Evolutionary conservation across 2,329 filamentous ascomycete species (phyloP).

Genomic region (Fusarium illudens): DNA sequence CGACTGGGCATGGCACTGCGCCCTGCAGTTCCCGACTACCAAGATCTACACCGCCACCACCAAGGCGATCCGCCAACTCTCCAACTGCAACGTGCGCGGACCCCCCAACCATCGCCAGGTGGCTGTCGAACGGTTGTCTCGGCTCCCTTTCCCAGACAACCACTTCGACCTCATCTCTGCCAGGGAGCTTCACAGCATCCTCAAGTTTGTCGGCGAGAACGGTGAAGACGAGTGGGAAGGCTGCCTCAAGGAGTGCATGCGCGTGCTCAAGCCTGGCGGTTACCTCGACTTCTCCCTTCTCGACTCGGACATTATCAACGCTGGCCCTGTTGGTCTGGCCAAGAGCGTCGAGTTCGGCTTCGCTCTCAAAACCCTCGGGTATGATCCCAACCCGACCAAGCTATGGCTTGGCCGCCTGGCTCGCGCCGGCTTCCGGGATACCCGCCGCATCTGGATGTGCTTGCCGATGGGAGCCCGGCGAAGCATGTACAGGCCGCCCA

Average conservation of each 20-base stretch:
- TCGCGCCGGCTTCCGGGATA: slow-evolving; percentile 78
- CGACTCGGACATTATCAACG: slow-evolving; percentile 88
- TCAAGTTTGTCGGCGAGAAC: slow-evolving; percentile 76
- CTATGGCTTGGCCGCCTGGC: slow-evolving; percentile 78
- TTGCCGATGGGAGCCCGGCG: slow-evolving; percentile 76
- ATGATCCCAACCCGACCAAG: slow-evolving; percentile 86
- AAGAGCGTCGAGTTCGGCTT: slow-evolving; percentile 93
- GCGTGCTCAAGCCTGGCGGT: slow-evolving; percentile 90
- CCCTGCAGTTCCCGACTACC: slow-evolving; percentile 82
- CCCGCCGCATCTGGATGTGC: slow-evolving; percentile 88
- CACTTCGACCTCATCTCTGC: slow-evolving; percentile 94
- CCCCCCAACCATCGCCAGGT: slow-evolving; percentile 89
- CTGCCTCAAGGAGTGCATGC: slow-evolving; percentile 85
- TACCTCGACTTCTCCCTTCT: slow-evolving; percentile 91
- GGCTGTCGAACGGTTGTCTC: slow-evolving; percentile 77
- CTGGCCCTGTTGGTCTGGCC: slow-evolving; percentile 79
- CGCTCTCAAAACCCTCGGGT: slow-evolving; percentile 86
- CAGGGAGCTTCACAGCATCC: slow-evolving; percentile 82
- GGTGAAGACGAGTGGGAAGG: slow-evolving; percentile 86
- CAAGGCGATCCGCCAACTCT: slow-evolving; percentile 73
- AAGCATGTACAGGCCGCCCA: slow-evolving; percentile 43
- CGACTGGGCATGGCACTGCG: slow-evolving; percentile 96
- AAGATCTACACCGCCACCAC: slow-evolving; percentile 90
- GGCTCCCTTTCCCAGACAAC: slow-evolving; percentile 83
- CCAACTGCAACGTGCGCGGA: slow-evolving; percentile 79